Evolutionary conservation across 2,329 filamentous ascomycete genomes (phyloP), one percentile per base, ranked within the genome.

Genomic region (Byssoonygena ceratinophila): DNA sequence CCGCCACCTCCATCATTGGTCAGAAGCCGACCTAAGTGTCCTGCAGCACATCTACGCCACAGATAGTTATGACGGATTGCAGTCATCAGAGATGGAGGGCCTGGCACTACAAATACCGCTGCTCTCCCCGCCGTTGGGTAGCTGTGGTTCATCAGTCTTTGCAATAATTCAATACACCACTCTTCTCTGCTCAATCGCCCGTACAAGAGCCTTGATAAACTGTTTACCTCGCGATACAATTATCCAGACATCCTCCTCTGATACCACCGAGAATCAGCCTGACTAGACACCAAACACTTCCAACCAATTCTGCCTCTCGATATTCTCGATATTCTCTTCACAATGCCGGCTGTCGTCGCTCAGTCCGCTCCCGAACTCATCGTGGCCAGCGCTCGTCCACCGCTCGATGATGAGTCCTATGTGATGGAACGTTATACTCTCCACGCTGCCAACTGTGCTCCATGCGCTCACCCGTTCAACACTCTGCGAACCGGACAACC

Each of bases 321-420:
- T 16, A 20, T 20, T 32, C 23, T 22, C 9, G 27, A 5, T 4
- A 4, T 9, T 5, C 16, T 25, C 1, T 32, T 43, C 53, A 90
- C 60, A 82, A 84, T 60, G 57, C 57, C 57, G 46, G 57, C 53
- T 20, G 18, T 56, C 46, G 34, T 54, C 45, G 57, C 57, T 60
- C n/a, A 31, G 18, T 9, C n/a, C 16, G 16, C 25, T 62, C 48
- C 59, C 55, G 46, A 37, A 52, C 51, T 20, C 50, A 59, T 52
- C 37, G 50, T 5, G 56, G 58, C 29, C 29, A n/a, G 54, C 51
- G 14, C 55, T 36, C 60, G 64, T 22, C 56, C 53, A 12, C 59
- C 61, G 8, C 56, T 49, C 18, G 64, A 64, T 41, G 65, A 69
- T 44, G 68, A 70, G 56, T 51, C 59, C 23, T 66, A 61, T 45